These are phyloP conservation scores for Vigna reflexopilosa DNA, from an alignment of 306 rosid genomes.

Conservation along the genomic window DNA sequence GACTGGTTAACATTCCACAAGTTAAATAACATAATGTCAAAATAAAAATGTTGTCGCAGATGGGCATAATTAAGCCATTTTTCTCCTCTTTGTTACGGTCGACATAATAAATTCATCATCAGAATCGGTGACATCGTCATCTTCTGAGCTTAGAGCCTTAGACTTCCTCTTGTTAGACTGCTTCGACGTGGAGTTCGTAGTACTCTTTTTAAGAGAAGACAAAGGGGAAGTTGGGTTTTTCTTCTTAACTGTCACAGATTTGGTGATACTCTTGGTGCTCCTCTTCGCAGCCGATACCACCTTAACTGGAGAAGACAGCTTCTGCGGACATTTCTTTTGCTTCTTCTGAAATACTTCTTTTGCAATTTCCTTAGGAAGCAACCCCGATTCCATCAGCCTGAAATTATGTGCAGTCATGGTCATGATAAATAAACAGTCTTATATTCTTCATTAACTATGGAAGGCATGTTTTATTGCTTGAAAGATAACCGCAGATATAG, in stretches of 20 bases:
- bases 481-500: background rate
- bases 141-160: slow-evolving; percentile 54
- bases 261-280: slow-evolving; percentile 15
- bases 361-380: slow-evolving; percentile 75
- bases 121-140: slow-evolving; percentile 53
- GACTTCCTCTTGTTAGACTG: slow-evolving; percentile 67
- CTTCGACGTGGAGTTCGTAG: slow-evolving; percentile 49
- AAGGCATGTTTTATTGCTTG: slow-evolving; percentile 17
- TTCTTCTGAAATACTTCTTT: slow-evolving; percentile 66
- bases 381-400: slow-evolving; percentile 97
- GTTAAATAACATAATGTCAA: slow-evolving; percentile 3
- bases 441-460: background rate
- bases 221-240: slow-evolving; percentile 44
- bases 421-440: too few species aligned
- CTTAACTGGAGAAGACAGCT: slow-evolving; percentile 61
- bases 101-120: slow-evolving; percentile 54
- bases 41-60: slow-evolving; percentile 9
- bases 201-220: slow-evolving; percentile 52
- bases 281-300: slow-evolving; percentile 47
- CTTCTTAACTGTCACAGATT: slow-evolving; percentile 58
- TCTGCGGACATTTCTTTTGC: slow-evolving; percentile 64
- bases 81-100: slow-evolving; percentile 49
- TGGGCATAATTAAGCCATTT: slow-evolving; percentile 48
- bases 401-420: slow-evolving; percentile 34
- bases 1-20: too few species aligned